Base-by-base conservation (phyloP, 1,284 basidiomycete genomes). In the Naganishia liquefaciens region DNA sequence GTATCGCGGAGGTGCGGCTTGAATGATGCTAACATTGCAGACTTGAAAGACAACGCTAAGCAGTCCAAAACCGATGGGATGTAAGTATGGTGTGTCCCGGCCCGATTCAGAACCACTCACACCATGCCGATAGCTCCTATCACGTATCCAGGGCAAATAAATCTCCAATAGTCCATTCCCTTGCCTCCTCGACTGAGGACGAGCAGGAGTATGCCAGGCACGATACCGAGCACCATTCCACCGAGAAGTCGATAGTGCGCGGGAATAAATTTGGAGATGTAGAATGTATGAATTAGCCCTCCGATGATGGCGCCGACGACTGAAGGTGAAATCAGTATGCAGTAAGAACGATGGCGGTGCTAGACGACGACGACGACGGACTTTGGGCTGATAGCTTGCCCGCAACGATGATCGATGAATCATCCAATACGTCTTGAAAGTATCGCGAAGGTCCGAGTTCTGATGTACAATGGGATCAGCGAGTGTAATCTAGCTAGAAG, bases 371-470 rank as follows among this genome's bases (percentile, higher is more conserved):
- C 25, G 54, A 27, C 9, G n/a, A 57, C 54, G 30, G n/a, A 47
- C 54, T 47, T 28, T 44, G 25, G 5, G 54, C 25, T 5, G 43
- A 57, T 9, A 57, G 43, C 54, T 57, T 57, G 3, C 54, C 54
- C 17, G 54, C 54, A 27, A 57, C 43, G 17, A 57, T 27, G 28
- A 57, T 57, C 43, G 54, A 57, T 7, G 54, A 47, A 30, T 57
- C 54, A 10, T 39, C 43, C 44, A 57, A 21, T 11, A 57, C 44
- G 17, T 57, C 43, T 46, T 57, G 44, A 15, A 44, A 47, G 43
- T 57, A 57, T 15, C 54, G 37, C 21, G 54, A 57, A 9, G 54
- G 54, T 9, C 54, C 54, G 27, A 57, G 39, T 44, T 57, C 54
- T 57, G 27, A 21, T 39, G 21, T 10, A 15, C 2, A 25, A 25